Evolutionary conservation across 176 grass and related monocot genomes (phyloP).

Genomic region (Carex parvula): DNA sequence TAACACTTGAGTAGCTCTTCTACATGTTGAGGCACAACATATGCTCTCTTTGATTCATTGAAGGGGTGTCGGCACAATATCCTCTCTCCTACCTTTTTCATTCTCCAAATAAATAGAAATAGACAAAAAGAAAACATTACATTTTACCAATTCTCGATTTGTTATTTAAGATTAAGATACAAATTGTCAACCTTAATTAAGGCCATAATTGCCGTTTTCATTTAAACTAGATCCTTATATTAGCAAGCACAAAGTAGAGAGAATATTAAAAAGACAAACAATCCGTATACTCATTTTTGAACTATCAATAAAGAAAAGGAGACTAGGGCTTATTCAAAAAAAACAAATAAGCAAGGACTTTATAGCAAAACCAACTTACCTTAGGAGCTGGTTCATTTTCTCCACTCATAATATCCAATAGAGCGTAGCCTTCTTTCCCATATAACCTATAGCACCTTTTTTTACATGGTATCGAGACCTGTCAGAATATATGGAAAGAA

Average conservation of each 20-base stretch:
- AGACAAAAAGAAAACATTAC: conserved; percentile 14
- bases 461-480: conserved; percentile 98
- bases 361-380: conserved; percentile 36
- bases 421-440: conserved; percentile 66
- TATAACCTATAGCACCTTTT: conserved; percentile 87
- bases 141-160: neutral
- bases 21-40: conserved; percentile 80
- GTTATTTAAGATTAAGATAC: neutral
- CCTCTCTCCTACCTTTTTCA: conserved; percentile 73
- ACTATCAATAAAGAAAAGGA: neutral
- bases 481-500: conserved; percentile 24
- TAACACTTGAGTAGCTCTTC: conserved; percentile 89
- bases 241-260: neutral
- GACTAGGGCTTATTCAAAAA: conserved; percentile 11
- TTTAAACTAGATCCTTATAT: neutral
- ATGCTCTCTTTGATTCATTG: conserved; percentile 87
- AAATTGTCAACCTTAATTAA: neutral
- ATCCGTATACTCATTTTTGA: neutral
- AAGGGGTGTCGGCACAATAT: conserved; percentile 95
- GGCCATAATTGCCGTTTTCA: neutral
- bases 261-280: neutral
- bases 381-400: conserved; percentile 76
- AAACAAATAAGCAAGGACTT: neutral
- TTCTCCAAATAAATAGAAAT: conserved; percentile 9
- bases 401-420: conserved; percentile 94